Conservation (phyloP, 768 basidiomycete species). For the Erythrobasidium yunnanense region DNA sequence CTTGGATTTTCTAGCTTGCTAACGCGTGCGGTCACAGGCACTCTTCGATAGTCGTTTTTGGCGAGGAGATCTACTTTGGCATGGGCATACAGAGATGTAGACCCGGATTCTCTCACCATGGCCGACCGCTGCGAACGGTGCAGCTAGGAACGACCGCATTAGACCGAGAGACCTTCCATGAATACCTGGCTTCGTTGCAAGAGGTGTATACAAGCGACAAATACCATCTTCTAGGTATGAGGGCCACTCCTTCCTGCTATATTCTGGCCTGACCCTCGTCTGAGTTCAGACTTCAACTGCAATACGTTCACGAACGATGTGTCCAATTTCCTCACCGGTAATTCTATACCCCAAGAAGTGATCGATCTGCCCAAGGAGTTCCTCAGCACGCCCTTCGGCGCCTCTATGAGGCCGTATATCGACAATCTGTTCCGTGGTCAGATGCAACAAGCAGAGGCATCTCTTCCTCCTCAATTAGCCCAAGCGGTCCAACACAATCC, state of each 20-base stretch:
- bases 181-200: conserved; percentile 65
- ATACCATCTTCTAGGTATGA: conserved; percentile 46
- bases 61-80: conserved; percentile 79
- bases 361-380: conserved; percentile 29
- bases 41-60: conserved; percentile 78
- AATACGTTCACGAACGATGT: conserved; percentile 36
- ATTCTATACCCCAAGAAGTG: conserved; percentile 32
- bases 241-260: background rate
- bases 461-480: conserved; percentile 14
- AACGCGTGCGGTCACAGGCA: conserved; percentile 53
- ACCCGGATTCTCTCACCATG: conserved; percentile 65
- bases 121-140: conserved; percentile 13
- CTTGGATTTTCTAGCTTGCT: background rate
- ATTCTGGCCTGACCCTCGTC: background rate
- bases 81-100: conserved; percentile 56
- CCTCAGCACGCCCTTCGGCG: conserved; percentile 25
- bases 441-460: conserved; percentile 35
- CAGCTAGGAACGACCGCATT: conserved; percentile 20
- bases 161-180: conserved; percentile 57
- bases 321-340: conserved; percentile 33
- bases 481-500: background rate
- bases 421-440: conserved; percentile 23
- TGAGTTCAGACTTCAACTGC: conserved; percentile 35
- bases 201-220: conserved; percentile 81
- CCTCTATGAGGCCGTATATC: background rate